phyloP scores from a whole-genome alignment of 768 basidiomycete genomes.

The Lentinula raphanica region DNA sequence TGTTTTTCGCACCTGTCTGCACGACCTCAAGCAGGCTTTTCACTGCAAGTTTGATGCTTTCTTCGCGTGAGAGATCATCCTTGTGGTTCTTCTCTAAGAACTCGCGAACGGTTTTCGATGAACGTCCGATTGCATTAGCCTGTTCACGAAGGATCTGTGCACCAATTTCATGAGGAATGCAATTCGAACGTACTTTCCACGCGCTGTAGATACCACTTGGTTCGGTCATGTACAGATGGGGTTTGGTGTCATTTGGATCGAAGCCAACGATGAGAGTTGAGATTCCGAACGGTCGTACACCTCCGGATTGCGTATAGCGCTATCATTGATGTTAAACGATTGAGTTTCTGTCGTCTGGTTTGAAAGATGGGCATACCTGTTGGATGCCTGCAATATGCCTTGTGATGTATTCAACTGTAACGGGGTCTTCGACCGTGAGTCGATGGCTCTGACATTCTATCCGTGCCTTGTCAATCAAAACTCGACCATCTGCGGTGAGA shows the following conservation, averaged over 20 bases:
- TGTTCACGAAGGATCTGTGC: conserved; percentile 21
- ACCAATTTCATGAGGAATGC: neutral
- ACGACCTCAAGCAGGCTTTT: conserved; percentile 97
- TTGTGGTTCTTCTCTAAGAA: conserved; percentile 98
- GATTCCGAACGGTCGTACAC: conserved; percentile 96
- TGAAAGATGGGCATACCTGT: conserved; percentile 53
- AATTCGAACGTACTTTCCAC: conserved; percentile 71
- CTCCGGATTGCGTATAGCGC: conserved; percentile 98
- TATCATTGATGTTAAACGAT: conserved; percentile 22
- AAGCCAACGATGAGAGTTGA: conserved; percentile 96
- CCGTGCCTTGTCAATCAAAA: conserved; percentile 96
- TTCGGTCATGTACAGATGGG: conserved; percentile 93
- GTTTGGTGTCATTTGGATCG: conserved; percentile 84
- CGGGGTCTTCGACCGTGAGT: conserved; percentile 95
- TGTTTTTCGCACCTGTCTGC: conserved; percentile 99
- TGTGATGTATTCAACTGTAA: conserved; percentile 97
- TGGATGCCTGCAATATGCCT: conserved; percentile 98
- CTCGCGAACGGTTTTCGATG: conserved; percentile 96
- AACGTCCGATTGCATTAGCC: conserved; percentile 98
- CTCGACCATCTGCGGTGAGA: conserved; percentile 94
- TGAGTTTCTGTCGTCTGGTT: neutral
- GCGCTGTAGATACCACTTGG: conserved; percentile 97
- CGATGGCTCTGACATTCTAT: conserved; percentile 98
- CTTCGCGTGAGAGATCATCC: conserved; percentile 82
- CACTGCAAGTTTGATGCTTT: conserved; percentile 90